phyloP scores from a whole-genome alignment of 2,329 filamentous ascomycete species.

The Trichoderma semiorbis region DNA sequence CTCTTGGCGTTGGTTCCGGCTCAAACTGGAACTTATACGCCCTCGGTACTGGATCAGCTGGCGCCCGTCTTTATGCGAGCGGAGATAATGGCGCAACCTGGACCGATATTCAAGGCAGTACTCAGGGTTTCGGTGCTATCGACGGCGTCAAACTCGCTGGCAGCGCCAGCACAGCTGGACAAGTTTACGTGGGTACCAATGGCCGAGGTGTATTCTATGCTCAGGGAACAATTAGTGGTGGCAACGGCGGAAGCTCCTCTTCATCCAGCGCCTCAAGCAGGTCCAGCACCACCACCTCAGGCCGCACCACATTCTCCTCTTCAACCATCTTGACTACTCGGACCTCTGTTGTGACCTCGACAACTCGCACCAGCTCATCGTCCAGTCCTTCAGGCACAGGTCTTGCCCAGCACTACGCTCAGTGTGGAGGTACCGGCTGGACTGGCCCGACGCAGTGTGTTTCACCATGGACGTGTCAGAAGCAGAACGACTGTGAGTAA shows the following conservation, averaged over 20 bases:
- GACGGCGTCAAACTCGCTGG: neutral
- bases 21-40: slow-evolving; percentile 12
- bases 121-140: slow-evolving; percentile 8
- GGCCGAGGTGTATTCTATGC: slow-evolving; percentile 7
- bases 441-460: slow-evolving; percentile 6
- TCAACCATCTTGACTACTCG: neutral
- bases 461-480: neutral
- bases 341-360: neutral
- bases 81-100: slow-evolving; percentile 3
- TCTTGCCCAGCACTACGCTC: neutral
- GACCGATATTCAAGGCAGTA: slow-evolving; percentile 4
- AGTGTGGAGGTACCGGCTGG: slow-evolving; percentile 8
- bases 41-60: neutral
- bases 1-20: neutral
- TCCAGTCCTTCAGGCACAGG: neutral
- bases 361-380: neutral
- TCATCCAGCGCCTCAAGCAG: neutral
- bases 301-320: neutral
- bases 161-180: neutral
- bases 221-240: slow-evolving; percentile 1
- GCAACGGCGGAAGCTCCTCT: neutral
- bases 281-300: neutral
- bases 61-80: slow-evolving; percentile 4
- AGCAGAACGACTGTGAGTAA: slow-evolving; percentile 8
- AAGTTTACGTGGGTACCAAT: slow-evolving; percentile 9